Base-by-base conservation (phyloP, 2,329 filamentous ascomycete genomes). In the Lanzia echinophila region DNA sequence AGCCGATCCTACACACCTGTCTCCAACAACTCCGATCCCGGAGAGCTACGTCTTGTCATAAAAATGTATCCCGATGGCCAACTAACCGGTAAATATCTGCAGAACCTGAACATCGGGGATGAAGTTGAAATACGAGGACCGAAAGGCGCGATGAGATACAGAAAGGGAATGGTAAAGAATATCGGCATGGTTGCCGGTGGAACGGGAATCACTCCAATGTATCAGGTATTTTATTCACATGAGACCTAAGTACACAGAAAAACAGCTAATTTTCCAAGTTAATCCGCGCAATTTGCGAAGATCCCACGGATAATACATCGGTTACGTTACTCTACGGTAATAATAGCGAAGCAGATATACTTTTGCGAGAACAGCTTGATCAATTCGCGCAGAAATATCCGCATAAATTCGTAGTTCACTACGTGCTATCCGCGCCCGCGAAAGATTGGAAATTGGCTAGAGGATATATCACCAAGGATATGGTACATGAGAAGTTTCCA, bases 211-310 rank as follows among this genome's bases (percentile, higher is more conserved):
- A 78, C 79, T 1, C 79, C 79, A 2, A 79, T 82, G 75, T 81
- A 74, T 64, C 81, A 53, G 44, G 50, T 53, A 47, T 47, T 22
- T 6, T 31, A n/a, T n/a, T 17, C n/a, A 15, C 39, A 33, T 41
- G 15, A 2, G 39, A 24, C 32, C 10, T 32, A 8, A 20, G 28
- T 15, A 32, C 2, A 33, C 20, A 11, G n/a, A 2, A 34, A 19
- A n/a, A n/a, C n/a, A n/a, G 22, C 50, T 53, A 15, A 53, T 31
- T 17, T 13, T 24, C 20, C 3, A 31, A 85, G 62, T 67, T 86
- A 6, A 83, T 85, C 62, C 76, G 81, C 3, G 79, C 80, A 42
- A 82, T 85, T 53, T 82, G 79, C 61, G 81, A 84, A 62, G 77
- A 84, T 51, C 70, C 75, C n/a, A 69, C 67, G 6, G 83, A 86